Base-by-base conservation (phyloP, 176 grass and related monocot genomes). In the Miscanthus lutarioriparius region DNA sequence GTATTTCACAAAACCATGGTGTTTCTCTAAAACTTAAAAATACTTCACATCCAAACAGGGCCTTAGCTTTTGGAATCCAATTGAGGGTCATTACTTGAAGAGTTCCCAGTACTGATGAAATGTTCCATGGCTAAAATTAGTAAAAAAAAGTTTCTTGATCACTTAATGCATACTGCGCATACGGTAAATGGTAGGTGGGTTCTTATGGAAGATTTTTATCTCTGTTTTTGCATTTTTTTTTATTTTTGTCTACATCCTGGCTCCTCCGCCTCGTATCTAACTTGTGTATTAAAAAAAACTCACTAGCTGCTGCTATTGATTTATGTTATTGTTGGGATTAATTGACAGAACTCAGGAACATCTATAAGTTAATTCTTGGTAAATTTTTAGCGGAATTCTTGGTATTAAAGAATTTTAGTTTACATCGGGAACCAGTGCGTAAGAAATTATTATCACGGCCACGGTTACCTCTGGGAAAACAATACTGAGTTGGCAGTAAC, bases 321-420 rank as follows among this genome's bases (percentile, higher is more conserved):
- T n/a, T 69, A 10, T 28, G 22, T 51, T 70, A 54, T 81, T 81
- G 47, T 56, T 81, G 79, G 37, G 66, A 48, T 32, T 22, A 79
- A 79, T n/a, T 20, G 16, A 16, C 15, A 26, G 15, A 33, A 17
- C 30, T 37, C 43, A 36, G 48, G 67, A n/a, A 27, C 13, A 51
- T 36, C 28, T 53, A 16, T 53, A 53, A 58, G 20, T 58, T 58
- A 58, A 8, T 58, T 56, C 20, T 19, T 56, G 20, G 54, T n/a
- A 19, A 16, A 19, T 35, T 53, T 53, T 58, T 58, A 58, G 20
- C n/a, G 54, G 54, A 35, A 35, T 35, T 67, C 47, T 40, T 70
- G 58, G 39, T 82, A 58, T 58, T 58, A 70, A 40, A 4, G 10
- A 23, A 82, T 2, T 8, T 13, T 80, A 22, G 25, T 80, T 67